A percentile compares a stretch with the other conserved stretches of the same genome.
Conservation (phyloP, 1,139 yeast genomes). For the Geotrichum histeridarum region DNA sequence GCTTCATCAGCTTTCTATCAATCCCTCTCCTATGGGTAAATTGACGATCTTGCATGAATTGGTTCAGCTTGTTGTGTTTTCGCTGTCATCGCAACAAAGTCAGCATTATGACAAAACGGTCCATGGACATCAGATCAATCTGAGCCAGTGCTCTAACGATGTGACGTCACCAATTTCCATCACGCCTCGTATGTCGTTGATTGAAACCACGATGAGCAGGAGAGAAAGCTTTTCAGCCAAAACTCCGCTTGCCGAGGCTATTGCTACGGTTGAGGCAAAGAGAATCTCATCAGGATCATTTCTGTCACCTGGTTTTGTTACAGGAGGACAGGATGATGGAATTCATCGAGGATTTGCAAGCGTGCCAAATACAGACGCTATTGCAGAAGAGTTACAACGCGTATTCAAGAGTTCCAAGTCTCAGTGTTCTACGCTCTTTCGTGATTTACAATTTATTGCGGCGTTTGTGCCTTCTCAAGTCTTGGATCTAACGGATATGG, state of each 20-base stretch:
- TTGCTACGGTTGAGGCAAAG: constrained; percentile 31
- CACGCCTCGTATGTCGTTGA: not conserved
- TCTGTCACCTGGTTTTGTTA: constrained; percentile 3
- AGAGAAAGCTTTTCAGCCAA: constrained; percentile 21
- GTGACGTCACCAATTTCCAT: constrained; percentile 5
- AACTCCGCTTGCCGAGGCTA: constrained; percentile 28
- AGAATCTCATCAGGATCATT: constrained; percentile 26
- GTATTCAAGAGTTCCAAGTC: constrained; percentile 27
- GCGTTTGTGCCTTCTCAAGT: constrained; percentile 36
- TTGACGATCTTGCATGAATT: constrained; percentile 30
- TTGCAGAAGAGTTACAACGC: constrained; percentile 33
- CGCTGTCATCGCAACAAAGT: constrained; percentile 20
- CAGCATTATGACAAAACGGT: not conserved
- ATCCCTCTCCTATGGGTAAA: constrained; percentile 33
- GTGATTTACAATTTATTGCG: constrained; percentile 38
- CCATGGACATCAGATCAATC: not conserved
- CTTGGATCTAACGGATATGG: constrained; percentile 34
- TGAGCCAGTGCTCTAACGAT: no score
- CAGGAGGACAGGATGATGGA: not conserved
- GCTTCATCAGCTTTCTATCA: constrained; percentile 28
- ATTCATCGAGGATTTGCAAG: not conserved
- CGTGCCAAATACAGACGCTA: constrained; percentile 34
- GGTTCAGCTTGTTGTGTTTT: constrained; percentile 31
- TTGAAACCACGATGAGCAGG: constrained; percentile 15
- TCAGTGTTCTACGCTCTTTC: constrained; percentile 34